Conservation (phyloP, 768 basidiomycete genomes). For the Ramaria sp. region DNA sequence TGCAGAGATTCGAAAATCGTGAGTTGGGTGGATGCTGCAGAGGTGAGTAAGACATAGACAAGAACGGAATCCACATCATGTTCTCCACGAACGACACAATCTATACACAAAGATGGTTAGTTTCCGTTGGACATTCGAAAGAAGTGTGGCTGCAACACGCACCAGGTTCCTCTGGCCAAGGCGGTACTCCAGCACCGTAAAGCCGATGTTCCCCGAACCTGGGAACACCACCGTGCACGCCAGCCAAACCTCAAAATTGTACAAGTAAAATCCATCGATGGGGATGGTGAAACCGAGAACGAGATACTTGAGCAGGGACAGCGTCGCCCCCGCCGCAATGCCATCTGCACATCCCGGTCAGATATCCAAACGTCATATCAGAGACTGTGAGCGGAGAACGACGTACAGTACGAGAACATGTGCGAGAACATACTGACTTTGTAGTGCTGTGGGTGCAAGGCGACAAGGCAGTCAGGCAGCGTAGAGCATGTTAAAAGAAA, state of each 20-base stretch:
- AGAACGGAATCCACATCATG: slow-evolving; percentile 60
- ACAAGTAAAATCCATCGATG: slow-evolving; percentile 62
- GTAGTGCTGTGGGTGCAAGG: slow-evolving; percentile 39
- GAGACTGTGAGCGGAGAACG: too few relatives aligned
- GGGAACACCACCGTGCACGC: slow-evolving; percentile 66
- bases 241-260: slow-evolving; percentile 65
- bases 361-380: background rate
- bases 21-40: background rate
- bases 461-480: background rate
- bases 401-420: slow-evolving; percentile 37
- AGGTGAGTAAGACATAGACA: slow-evolving; percentile 33
- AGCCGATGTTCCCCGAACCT: slow-evolving; percentile 56
- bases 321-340: slow-evolving; percentile 49
- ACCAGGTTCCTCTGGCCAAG: slow-evolving; percentile 43
- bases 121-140: background rate
- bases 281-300: slow-evolving; percentile 51
- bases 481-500: background rate
- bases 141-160: background rate
- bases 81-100: slow-evolving; percentile 46
- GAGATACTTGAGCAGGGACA: slow-evolving; percentile 63
- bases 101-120: background rate
- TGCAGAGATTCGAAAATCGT: slow-evolving; percentile 21
- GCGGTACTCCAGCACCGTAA: slow-evolving; percentile 59
- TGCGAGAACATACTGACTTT: slow-evolving; percentile 63
- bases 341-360: slow-evolving; percentile 28